phyloP scores from a whole-genome alignment of 768 basidiomycete genomes.

The Lyophyllum shimeji region DNA sequence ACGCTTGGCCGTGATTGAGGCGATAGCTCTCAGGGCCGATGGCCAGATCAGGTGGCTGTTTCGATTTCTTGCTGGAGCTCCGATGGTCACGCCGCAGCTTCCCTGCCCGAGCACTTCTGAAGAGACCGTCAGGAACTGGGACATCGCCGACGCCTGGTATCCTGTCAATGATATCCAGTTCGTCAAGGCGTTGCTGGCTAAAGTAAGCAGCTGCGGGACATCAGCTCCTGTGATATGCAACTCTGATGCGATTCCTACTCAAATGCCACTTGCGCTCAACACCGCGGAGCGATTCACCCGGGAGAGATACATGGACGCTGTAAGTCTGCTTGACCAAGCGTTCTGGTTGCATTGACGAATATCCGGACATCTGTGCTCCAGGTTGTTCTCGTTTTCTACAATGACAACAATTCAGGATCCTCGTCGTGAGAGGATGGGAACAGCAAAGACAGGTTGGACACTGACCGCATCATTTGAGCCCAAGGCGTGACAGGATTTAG shows the following conservation, averaged over 20 bases:
- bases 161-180: slow-evolving; percentile 68
- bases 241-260: slow-evolving; percentile 47
- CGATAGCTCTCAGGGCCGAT: slow-evolving; percentile 25
- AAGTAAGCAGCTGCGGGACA: slow-evolving; percentile 72
- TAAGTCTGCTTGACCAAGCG: slow-evolving; percentile 84
- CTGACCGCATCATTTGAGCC: slow-evolving; percentile 73
- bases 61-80: slow-evolving; percentile 30
- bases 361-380: slow-evolving; percentile 13
- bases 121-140: slow-evolving; percentile 73
- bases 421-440: not conserved
- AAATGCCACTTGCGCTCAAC: slow-evolving; percentile 79
- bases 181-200: slow-evolving; percentile 72
- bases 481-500: slow-evolving; percentile 65
- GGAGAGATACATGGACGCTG: slow-evolving; percentile 71
- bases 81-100: slow-evolving; percentile 57
- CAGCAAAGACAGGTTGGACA: slow-evolving; percentile 11
- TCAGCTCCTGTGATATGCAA: slow-evolving; percentile 25
- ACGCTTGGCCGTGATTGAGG: slow-evolving; percentile 18
- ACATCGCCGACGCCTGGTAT: slow-evolving; percentile 67
- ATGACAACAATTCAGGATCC: not conserved
- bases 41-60: slow-evolving; percentile 26
- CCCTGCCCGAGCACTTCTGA: slow-evolving; percentile 72
- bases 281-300: slow-evolving; percentile 48
- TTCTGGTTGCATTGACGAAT: slow-evolving; percentile 46
- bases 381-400: slow-evolving; percentile 17